Conservation (phyloP, 805 yeast species). For the Clavispora carvajalis region DNA sequence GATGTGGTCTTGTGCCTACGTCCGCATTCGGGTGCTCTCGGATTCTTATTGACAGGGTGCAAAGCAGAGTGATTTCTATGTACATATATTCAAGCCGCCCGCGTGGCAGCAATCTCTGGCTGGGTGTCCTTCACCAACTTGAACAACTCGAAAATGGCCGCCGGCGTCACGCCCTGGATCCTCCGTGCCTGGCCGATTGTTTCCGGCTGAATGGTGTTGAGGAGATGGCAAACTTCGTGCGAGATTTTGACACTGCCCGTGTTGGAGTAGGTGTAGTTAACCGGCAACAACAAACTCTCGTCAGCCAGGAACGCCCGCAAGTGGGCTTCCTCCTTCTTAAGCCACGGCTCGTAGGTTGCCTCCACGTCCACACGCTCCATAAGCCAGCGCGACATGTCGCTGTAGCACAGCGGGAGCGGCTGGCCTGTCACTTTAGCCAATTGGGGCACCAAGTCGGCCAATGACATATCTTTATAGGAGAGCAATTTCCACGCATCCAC, state of each 20-base stretch:
- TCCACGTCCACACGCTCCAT: conserved; percentile 65
- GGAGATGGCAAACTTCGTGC: conserved; percentile 61
- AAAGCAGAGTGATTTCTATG: too few relatives aligned
- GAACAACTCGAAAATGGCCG: conserved; percentile 78
- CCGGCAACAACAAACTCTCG: conserved; percentile 70
- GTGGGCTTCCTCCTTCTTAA: conserved; percentile 65
- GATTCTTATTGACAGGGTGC: too few relatives aligned
- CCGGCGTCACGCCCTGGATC: conserved; percentile 92
- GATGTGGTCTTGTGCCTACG: too few relatives aligned
- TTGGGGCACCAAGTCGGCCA: conserved; percentile 27
- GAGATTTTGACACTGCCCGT: conserved; percentile 55
- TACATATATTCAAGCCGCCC: not conserved
- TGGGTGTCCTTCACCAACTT: conserved; percentile 26
- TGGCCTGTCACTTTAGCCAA: conserved; percentile 18
- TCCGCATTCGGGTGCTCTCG: too few relatives aligned
- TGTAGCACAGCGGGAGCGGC: conserved; percentile 20
- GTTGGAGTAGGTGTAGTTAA: conserved; percentile 53
- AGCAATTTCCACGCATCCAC: conserved; percentile 66
- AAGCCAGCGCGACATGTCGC: conserved; percentile 34
- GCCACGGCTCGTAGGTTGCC: conserved; percentile 77
- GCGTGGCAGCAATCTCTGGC: not conserved
- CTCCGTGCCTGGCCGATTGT: conserved; percentile 95
- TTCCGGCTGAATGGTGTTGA: conserved; percentile 74
- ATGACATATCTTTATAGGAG: conserved; percentile 43
- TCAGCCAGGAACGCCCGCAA: conserved; percentile 79